Base-by-base conservation (phyloP, 2,329 filamentous ascomycete genomes). In the Leptodontidium sp. region DNA sequence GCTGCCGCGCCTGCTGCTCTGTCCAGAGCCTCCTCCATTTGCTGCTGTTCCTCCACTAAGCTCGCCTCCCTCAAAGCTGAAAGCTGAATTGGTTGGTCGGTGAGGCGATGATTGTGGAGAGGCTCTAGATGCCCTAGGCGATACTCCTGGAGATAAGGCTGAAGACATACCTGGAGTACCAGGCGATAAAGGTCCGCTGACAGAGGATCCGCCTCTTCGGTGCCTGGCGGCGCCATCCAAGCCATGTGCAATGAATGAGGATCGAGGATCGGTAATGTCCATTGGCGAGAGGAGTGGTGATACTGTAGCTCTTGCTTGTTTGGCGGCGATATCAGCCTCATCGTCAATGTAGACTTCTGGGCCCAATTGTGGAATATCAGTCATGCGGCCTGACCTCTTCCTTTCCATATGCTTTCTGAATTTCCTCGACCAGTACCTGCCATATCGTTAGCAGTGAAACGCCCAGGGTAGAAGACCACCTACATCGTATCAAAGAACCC, bases 401-500 rank as follows among this genome's bases (percentile, higher is more conserved):
- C 84, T 85, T 47, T 94, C 90, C 78, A 93, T 85, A 68, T 90
- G 87, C 64, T 89, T 89, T 74, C 93, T 90, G 84, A 98, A 98
- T 73, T 88, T 87, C 55, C 94, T 90, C 50, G 91, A 89, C 90
- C 93, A 97, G 81, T 95, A 93, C 71, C 91, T 88, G 24, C 2
- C 53, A 53, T 52, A 55, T 14, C 12, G 55, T 77, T 64, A 80
- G 74, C 63, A 61, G n/a, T 2, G 58, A n/a, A 47, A 21, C 6
- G 8, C 7, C 14, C 38, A 53, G 12, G 1, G 4, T 5, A 3
- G 8, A 82, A 55, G 24, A 21, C 12, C 4, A 64, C 87, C 81
- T 82, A 94, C 82, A 96, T 81, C 15, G 94, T 98, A 78, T 98
- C 93, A 80, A 99, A 98, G 83, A 99, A 99, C 50, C 94, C 94